Conservation (phyloP, 2,329 filamentous ascomycete genomes). For the Monilinia aucupariae region DNA sequence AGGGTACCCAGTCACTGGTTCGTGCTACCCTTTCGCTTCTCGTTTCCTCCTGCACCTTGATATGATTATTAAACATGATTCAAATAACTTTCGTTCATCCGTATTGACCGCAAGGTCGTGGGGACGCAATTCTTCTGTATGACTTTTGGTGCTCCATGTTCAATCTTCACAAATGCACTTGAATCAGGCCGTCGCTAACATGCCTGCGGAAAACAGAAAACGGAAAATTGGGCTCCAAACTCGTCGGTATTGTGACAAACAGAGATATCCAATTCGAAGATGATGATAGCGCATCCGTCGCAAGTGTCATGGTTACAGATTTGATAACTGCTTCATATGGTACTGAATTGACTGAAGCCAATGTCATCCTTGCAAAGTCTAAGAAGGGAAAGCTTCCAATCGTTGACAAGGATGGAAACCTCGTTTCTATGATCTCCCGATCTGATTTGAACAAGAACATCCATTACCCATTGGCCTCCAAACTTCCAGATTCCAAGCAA, state of each 20-base stretch:
- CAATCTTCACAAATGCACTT: constrained; percentile 9
- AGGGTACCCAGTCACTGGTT: constrained; percentile 97
- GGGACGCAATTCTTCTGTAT: constrained; percentile 60
- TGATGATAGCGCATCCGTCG: constrained; percentile 64
- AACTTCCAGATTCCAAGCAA: constrained; percentile 95
- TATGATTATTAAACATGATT: constrained; percentile 74
- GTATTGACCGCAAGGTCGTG: constrained; percentile 84
- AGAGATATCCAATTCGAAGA: constrained; percentile 97
- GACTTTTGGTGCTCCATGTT: constrained; percentile 31
- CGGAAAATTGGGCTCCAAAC: constrained; percentile 89
- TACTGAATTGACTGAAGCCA: constrained; percentile 81
- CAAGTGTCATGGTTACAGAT: constrained; percentile 91
- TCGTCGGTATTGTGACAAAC: constrained; percentile 95
- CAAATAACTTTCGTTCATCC: constrained; percentile 99
- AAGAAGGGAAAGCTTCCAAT: constrained; percentile 99
- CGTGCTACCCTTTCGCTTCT: constrained; percentile 40
- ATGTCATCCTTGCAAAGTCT: constrained; percentile 85
- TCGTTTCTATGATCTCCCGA: constrained; percentile 86
- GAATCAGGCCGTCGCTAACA: constrained; percentile 37
- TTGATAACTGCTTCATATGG: constrained; percentile 82
- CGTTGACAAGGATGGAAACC: constrained; percentile 74
- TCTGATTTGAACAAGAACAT: constrained; percentile 99
- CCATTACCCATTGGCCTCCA: constrained; percentile 92
- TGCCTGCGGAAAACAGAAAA: constrained; percentile 55
- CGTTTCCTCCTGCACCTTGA: constrained; percentile 35